Evolutionary conservation across 148 eudicot species (phyloP).

Genomic region (Tetragonia tetragonoides): DNA sequence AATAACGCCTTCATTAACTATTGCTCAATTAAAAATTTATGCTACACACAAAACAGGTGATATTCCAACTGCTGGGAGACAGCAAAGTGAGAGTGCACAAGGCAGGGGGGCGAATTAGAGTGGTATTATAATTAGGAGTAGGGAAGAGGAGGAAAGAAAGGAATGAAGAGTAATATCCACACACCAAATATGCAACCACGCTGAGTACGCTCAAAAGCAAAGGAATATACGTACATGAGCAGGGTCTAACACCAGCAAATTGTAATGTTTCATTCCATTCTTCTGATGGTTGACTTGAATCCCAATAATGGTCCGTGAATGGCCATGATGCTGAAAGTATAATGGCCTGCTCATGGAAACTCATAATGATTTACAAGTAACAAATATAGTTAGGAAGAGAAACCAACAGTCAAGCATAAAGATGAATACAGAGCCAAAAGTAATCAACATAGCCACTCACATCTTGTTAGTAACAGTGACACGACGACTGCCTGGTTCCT

Average conservation of each 20-base stretch:
- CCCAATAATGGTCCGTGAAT: slow-evolving; percentile 94
- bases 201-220: not conserved
- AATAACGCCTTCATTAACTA: no score
- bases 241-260: slow-evolving; percentile 79
- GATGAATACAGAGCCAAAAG: not conserved
- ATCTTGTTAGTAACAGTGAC: slow-evolving; percentile 66
- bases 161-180: not conserved
- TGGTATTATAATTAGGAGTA: no score
- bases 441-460: slow-evolving; percentile 39
- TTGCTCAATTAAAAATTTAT: no score
- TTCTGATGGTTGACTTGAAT: slow-evolving; percentile 61
- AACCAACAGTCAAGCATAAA: not conserved
- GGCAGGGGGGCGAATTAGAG: no score
- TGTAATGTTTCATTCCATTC: slow-evolving; percentile 55
- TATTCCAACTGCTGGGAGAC: no score
- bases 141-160: not conserved
- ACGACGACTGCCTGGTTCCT: slow-evolving; percentile 34
- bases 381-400: not conserved
- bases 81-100: no score
- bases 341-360: slow-evolving; percentile 59
- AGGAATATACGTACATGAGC: slow-evolving; percentile 53
- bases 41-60: no score
- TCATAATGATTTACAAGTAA: slow-evolving; percentile 3
- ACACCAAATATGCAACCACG: no score
- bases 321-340: slow-evolving; percentile 96